Evolutionary conservation across 805 yeast species (phyloP).

Genomic region (Nakazawaea molendinolei): DNA sequence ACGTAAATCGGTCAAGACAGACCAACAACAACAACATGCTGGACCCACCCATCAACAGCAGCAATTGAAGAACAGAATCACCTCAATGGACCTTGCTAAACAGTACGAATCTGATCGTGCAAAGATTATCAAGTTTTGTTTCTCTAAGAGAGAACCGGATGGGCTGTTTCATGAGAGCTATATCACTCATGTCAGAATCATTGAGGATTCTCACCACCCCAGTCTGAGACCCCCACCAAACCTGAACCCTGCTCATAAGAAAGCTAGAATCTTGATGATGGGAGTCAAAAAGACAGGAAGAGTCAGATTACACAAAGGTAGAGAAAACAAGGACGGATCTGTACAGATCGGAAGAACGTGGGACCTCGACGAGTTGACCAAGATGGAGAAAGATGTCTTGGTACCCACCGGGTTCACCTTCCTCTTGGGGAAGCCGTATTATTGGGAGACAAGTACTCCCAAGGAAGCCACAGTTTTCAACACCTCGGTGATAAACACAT

Average conservation of each 20-base stretch:
- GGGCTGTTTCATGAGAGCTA: slow-evolving; percentile 48
- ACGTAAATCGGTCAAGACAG: neutral
- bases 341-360: slow-evolving; percentile 92
- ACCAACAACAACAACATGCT: neutral
- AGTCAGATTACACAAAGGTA: slow-evolving; percentile 76
- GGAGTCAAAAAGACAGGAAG: slow-evolving; percentile 62
- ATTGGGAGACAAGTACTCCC: slow-evolving; percentile 65
- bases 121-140: slow-evolving; percentile 41
- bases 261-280: slow-evolving; percentile 53
- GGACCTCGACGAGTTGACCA: slow-evolving; percentile 66
- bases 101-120: slow-evolving; percentile 53
- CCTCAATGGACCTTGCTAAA: slow-evolving; percentile 37
- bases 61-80: neutral
- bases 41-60: neutral
- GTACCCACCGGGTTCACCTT: slow-evolving; percentile 53
- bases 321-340: slow-evolving; percentile 65
- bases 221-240: slow-evolving; percentile 58
- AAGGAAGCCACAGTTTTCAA: slow-evolving; percentile 56
- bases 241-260: slow-evolving; percentile 41
- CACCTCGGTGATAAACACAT: slow-evolving; percentile 44
- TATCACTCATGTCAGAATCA: slow-evolving; percentile 67
- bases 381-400: slow-evolving; percentile 45
- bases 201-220: slow-evolving; percentile 70
- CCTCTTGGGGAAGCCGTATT: slow-evolving; percentile 69
- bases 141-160: slow-evolving; percentile 36